Evolutionary conservation across 192 early-diverging fungal species (phyloP).

Genomic region (Oehlia diaphana): DNA sequence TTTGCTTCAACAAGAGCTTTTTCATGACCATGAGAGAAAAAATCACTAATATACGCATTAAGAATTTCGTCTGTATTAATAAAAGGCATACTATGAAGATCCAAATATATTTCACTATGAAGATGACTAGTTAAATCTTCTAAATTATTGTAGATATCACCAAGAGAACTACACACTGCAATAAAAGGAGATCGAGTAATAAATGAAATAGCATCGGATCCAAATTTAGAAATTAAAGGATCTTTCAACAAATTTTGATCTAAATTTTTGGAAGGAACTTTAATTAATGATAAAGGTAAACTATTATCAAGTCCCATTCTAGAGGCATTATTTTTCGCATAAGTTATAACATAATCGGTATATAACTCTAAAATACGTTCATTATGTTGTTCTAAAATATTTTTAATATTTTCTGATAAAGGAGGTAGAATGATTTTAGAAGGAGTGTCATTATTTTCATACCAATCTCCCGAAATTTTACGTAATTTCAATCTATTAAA

Average conservation of each 20-base stretch:
- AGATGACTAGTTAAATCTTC: slow-evolving; percentile 24
- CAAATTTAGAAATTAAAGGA: neutral
- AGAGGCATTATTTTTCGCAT: neutral
- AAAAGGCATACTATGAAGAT: slow-evolving; percentile 18
- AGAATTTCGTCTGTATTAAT: neutral
- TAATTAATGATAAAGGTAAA: slow-evolving; percentile 21
- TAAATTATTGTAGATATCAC: slow-evolving; percentile 5
- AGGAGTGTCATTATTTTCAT: neutral
- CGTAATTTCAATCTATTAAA: slow-evolving; percentile 25
- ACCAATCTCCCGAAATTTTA: neutral
- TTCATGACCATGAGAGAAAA: slow-evolving; percentile 26
- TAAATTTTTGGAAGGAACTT: slow-evolving; percentile 5
- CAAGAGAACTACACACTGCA: slow-evolving; percentile 5
- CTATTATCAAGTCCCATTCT: neutral
- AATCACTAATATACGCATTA: slow-evolving; percentile 28
- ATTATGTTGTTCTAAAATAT: slow-evolving; percentile 18
- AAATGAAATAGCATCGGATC: neutral
- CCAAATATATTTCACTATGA: slow-evolving; percentile 19
- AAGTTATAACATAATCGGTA: slow-evolving; percentile 16
- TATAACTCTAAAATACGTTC: slow-evolving; percentile 24
- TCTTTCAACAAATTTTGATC: neutral
- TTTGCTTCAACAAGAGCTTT: slow-evolving; percentile 24
- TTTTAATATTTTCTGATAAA: neutral
- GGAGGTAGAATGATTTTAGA: slow-evolving; percentile 14
- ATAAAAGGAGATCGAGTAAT: slow-evolving; percentile 29